These are phyloP conservation scores for Nidula microcarpa DNA, from an alignment of 768 basidiomycete species.

Conservation along the genomic window DNA sequence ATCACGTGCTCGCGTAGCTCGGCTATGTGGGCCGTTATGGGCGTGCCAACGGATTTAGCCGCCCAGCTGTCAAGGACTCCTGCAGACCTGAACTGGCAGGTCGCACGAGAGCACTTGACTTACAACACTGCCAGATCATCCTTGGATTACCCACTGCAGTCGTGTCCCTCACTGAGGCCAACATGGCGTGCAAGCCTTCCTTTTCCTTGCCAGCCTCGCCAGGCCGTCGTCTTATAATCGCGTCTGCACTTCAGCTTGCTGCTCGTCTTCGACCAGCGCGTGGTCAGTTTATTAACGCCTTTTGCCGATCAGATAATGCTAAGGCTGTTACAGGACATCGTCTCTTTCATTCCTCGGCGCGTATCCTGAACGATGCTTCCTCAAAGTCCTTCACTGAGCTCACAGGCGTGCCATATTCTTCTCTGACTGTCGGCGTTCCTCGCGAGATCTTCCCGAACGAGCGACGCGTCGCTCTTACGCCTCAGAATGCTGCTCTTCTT, in stretches of 20 bases:
- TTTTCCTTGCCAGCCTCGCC: background rate
- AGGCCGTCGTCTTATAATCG: background rate
- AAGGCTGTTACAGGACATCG: conserved; percentile 19
- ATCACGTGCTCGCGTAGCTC: background rate
- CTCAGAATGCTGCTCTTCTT: conserved; percentile 69
- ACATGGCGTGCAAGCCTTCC: background rate
- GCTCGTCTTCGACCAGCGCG: background rate
- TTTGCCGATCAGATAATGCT: background rate
- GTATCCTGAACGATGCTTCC: conserved; percentile 18
- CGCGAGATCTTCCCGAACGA: conserved; percentile 76
- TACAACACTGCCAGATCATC: background rate
- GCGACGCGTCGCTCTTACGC: conserved; percentile 77
- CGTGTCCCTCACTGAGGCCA: background rate
- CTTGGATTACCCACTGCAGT: background rate
- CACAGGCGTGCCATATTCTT: conserved; percentile 58
- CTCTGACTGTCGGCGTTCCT: conserved; percentile 73
- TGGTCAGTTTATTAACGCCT: background rate
- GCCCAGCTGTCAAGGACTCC: too few species aligned
- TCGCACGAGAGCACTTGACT: too few species aligned
- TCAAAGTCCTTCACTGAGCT: conserved; percentile 21
- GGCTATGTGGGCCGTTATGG: background rate
- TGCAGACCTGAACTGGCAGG: too few species aligned
- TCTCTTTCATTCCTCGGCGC: conserved; percentile 25
- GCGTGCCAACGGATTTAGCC: background rate
- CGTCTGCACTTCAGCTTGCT: background rate